Conservation (phyloP, 805 yeast genomes). For the Myxozyma udenii region DNA sequence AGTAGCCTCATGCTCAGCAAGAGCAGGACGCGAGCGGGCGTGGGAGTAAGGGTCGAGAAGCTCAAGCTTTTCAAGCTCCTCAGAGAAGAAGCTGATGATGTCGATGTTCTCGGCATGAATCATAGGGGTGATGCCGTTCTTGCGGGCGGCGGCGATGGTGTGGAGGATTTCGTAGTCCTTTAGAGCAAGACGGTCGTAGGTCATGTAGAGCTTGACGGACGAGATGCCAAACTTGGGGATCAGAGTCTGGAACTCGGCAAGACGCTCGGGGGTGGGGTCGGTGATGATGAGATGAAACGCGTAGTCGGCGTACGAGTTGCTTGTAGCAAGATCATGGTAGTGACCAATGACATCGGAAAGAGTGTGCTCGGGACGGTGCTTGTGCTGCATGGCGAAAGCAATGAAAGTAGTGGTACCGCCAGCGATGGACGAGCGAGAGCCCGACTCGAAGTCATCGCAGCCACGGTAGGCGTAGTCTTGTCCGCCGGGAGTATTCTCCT, state of each 20-base stretch:
- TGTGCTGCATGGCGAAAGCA: constrained; percentile 48
- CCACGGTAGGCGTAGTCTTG: constrained; percentile 27
- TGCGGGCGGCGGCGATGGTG: constrained; percentile 43
- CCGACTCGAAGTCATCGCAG: constrained; percentile 48
- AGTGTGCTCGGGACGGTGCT: constrained; percentile 36
- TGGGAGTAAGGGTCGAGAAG: constrained; percentile 47
- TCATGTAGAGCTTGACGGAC: constrained; percentile 47
- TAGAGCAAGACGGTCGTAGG: constrained; percentile 46
- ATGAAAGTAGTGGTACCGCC: constrained; percentile 54
- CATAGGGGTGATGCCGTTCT: constrained; percentile 48
- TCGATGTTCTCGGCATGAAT: constrained; percentile 53
- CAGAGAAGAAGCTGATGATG: constrained; percentile 45
- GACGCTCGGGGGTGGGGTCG: constrained; percentile 38
- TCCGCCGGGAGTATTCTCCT: constrained; percentile 42
- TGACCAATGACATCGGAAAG: constrained; percentile 36
- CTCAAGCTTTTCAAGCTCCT: constrained; percentile 43
- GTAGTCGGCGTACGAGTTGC: constrained; percentile 46
- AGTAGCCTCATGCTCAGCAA: constrained; percentile 52
- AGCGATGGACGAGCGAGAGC: constrained; percentile 48
- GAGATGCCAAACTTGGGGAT: constrained; percentile 43
- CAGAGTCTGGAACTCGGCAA: constrained; percentile 39
- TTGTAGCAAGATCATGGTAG: constrained; percentile 38
- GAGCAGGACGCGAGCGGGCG: constrained; percentile 47
- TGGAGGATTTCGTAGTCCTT: constrained; percentile 45
- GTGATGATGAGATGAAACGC: constrained; percentile 49